Conservation (phyloP, 768 basidiomycete species). For the Thelephora ganbajun region DNA sequence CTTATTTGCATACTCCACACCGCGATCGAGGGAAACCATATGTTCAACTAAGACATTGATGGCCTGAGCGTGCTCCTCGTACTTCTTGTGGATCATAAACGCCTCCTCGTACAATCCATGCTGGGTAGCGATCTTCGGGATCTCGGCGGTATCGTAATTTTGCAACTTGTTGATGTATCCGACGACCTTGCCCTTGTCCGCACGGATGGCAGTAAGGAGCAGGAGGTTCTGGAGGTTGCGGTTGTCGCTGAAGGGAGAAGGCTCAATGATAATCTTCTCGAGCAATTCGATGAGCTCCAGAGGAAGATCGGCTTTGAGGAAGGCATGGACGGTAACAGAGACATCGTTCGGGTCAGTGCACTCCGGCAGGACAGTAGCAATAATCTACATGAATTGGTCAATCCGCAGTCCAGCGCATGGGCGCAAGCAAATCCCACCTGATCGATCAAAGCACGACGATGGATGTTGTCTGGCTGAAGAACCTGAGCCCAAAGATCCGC, state of each 20-base stretch:
- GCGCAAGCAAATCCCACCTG: constrained; percentile 37
- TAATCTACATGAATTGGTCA: constrained; percentile 39
- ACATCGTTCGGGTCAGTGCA: constrained; percentile 98
- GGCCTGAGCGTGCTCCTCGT: constrained; percentile 88
- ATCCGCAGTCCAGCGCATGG: background rate
- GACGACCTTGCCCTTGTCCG: constrained; percentile 97
- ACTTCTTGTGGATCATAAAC: constrained; percentile 94
- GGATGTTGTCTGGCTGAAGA: constrained; percentile 74
- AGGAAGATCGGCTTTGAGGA: constrained; percentile 92
- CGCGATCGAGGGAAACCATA: constrained; percentile 94
- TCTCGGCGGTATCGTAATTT: constrained; percentile 89
- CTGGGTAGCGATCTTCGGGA: constrained; percentile 93
- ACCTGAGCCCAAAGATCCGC: constrained; percentile 96
- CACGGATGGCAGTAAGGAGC: constrained; percentile 88
- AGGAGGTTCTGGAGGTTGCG: constrained; percentile 91
- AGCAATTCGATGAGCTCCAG: constrained; percentile 93
- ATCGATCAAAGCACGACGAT: constrained; percentile 89
- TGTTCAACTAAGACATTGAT: constrained; percentile 98
- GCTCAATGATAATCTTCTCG: constrained; percentile 97
- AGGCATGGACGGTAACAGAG: constrained; percentile 95
- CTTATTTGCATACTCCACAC: constrained; percentile 90
- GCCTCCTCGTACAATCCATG: constrained; percentile 95
- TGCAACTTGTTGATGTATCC: constrained; percentile 95
- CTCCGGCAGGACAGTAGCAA: constrained; percentile 91
- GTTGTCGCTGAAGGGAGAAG: constrained; percentile 96